Evolutionary conservation across 352 stramenopile genomes (phyloP), one percentile per base, ranked within the genome.

Genomic region (Nothophytophthora sp.): DNA sequence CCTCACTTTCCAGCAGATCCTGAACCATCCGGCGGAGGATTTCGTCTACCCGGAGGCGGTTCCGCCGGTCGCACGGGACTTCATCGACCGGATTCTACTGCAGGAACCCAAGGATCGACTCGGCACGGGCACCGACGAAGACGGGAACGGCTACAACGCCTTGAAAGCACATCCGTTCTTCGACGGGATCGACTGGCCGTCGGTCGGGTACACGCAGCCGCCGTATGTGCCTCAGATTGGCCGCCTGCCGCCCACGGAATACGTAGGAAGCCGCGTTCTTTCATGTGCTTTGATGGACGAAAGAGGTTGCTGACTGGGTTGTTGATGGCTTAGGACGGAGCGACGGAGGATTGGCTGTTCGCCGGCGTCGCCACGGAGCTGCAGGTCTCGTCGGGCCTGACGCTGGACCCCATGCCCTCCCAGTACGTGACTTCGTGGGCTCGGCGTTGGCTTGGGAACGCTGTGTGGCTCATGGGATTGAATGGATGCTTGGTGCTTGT

Each of bases 1-100:
- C 35, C 67, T 96, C 10, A 96, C 88, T 29, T 96, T 97, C 57
- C 83, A 96, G 58, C 78, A 93, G 59, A 95, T 95, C 48, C 58
- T 95, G 36, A 92, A 92, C 57, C 85, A 95, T 47, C 81, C 82
- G 12, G 70, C 80, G 6, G 85, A 90, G 47, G 74, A 89, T 27
- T 92, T 95, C 62, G 46, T 53, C 35, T 95, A 92, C 46, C 85
- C 85, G 0, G 48, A 66, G 2, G 64, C 59, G 22, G 81, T 91
- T 36, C 77, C 81, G 1, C 55, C 70, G 1, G 73, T 88, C 3
- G 85, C 85, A 9, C 67, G 70, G 13, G 82, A 95, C 50, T 51
- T 95, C 40, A 81, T 90, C 50, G 80, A 92, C 60, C 76, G 75
- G 33, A 84, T 95, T 45, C 64, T 95, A 37, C 40, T 93, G 8